Evolutionary conservation across 1,284 basidiomycete genomes (phyloP).

Genomic region (Cystobasidium slooffiae): DNA sequence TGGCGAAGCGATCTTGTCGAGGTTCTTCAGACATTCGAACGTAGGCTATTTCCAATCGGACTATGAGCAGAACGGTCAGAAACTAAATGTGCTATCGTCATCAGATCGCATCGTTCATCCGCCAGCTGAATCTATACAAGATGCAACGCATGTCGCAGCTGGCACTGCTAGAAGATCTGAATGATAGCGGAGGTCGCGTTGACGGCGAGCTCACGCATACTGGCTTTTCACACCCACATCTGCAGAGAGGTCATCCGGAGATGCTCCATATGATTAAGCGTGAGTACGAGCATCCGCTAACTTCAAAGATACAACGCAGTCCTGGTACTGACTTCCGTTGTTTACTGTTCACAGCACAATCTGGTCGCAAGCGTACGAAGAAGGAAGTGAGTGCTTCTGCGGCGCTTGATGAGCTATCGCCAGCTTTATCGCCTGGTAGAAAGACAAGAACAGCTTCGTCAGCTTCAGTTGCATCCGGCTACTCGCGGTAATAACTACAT

Average conservation of each 20-base stretch:
- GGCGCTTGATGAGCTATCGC: constrained; percentile 5
- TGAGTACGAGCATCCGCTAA: constrained; percentile 11
- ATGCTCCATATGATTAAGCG: constrained; percentile 41
- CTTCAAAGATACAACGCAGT: too few relatives aligned
- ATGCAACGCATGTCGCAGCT: constrained; percentile 44
- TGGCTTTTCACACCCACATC: constrained; percentile 32
- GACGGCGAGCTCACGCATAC: constrained; percentile 39
- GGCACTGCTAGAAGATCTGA: constrained; percentile 39
- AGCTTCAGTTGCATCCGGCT: not conserved
- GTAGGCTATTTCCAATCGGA: not conserved
- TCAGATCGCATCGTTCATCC: constrained; percentile 42
- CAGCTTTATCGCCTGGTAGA: not conserved
- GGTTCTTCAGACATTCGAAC: constrained; percentile 42
- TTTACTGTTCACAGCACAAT: not conserved
- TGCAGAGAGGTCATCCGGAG: constrained; percentile 36
- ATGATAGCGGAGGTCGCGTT: constrained; percentile 29
- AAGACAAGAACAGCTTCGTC: constrained; percentile 21
- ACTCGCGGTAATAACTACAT: not conserved
- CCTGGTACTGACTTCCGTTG: not conserved
- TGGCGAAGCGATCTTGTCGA: constrained; percentile 39
- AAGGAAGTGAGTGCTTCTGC: constrained; percentile 14
- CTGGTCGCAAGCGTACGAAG: constrained; percentile 9
- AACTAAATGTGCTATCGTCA: not conserved
- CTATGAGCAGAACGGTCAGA: not conserved
- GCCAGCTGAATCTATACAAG: constrained; percentile 39